Evolutionary conservation across 768 basidiomycete genomes (phyloP), one percentile per base, ranked within the genome.

Genomic region (Suillus subluteus): DNA sequence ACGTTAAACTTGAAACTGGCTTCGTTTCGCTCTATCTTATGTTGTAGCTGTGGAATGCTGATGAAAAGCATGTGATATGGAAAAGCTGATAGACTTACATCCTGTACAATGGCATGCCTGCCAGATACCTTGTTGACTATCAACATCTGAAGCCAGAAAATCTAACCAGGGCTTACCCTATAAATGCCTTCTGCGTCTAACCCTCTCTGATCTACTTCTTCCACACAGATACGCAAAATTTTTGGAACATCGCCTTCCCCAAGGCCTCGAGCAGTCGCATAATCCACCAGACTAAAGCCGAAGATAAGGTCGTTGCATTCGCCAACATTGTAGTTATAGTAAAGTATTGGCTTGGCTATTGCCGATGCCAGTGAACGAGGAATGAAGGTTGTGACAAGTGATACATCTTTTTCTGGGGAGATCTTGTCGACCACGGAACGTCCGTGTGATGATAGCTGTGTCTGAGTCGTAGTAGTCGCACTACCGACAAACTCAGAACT

Each of bases 281-380:
- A 97, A 73, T 96, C 95, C 48, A 91, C 89, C 65, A 98, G 79
- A 70, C 87, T 90, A 69, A 96, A 88, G 30, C 95, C 96, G 73
- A 97, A 98, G 41, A 96, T 92, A 32, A 98, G 79, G 76, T 96
- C 95, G 62, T 85, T 87, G 73, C 95, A 98, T 74, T 89, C 88
- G 32, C 96, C 96, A 32, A 97, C 91, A 67, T 84, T 82, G 65
- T 86, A 90, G 73, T 92, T 89, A 71, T 91, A 84, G 77, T 95
- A 95, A 71, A 92, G 79, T 44, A 89, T 83, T 15, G 88, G 89
- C 67, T 88, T 88, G 21, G 91, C 93, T 62, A 87, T 89, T 18
- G 89, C 83, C 37, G 84, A 84, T 4, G 87, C 83, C 62, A 94
- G 77, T 18, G 88, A 85, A 41, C 87, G 87, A 12, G 88, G 86